phyloP scores from a whole-genome alignment of 495 filamentous ascomycete species.

The Penicillium dipodomyicola region DNA sequence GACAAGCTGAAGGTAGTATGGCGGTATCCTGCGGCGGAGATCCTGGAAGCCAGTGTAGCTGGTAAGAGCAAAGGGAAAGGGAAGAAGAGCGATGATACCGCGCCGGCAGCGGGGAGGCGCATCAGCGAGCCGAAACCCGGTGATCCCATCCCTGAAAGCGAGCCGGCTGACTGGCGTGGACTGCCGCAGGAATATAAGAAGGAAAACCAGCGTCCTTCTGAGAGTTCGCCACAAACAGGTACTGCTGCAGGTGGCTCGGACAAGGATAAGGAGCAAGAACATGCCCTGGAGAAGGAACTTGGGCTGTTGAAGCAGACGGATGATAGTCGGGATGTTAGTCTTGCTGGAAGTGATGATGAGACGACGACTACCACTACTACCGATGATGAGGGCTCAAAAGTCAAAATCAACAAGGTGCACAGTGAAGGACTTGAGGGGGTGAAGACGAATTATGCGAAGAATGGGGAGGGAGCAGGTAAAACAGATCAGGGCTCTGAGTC shows the following conservation, averaged over 20 bases:
- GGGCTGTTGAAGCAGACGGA: slow-evolving; percentile 62
- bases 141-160: slow-evolving; percentile 63
- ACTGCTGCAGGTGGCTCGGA: slow-evolving; percentile 4
- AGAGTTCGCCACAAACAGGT: slow-evolving; percentile 14
- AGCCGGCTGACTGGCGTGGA: slow-evolving; percentile 72
- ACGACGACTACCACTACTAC: slow-evolving; percentile 22
- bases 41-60: slow-evolving; percentile 10
- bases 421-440: slow-evolving; percentile 33
- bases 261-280: slow-evolving; percentile 15
- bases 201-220: background rate
- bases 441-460: slow-evolving; percentile 28
- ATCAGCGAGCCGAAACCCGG: slow-evolving; percentile 60
- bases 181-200: slow-evolving; percentile 4
- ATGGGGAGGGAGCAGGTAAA: background rate
- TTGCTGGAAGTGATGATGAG: slow-evolving; percentile 60
- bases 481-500: background rate
- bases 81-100: slow-evolving; percentile 18
- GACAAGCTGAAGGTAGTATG: slow-evolving; percentile 89
- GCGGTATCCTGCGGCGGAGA: slow-evolving; percentile 46
- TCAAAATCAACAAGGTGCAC: slow-evolving; percentile 9
- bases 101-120: slow-evolving; percentile 30
- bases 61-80: slow-evolving; percentile 16
- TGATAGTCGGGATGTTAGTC: slow-evolving; percentile 61
- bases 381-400: slow-evolving; percentile 17
- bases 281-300: slow-evolving; percentile 53